Evolutionary conservation across 2,329 filamentous ascomycete species (phyloP), one percentile per base, ranked within the genome.

Genomic region (Verruconis gallopava): DNA sequence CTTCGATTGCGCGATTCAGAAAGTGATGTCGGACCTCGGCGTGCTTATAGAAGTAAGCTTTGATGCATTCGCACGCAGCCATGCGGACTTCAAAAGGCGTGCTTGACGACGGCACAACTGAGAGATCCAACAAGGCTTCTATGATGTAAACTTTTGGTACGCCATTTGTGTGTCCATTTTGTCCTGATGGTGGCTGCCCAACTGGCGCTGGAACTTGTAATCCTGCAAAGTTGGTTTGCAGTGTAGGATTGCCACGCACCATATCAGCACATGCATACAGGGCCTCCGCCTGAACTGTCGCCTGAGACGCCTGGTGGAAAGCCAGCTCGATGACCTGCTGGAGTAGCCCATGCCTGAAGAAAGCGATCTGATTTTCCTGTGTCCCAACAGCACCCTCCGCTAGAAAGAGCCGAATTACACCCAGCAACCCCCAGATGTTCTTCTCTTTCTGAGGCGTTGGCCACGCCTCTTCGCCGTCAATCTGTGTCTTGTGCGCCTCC

Each of bases 141-240:
- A 98, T 94, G 21, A 98, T 85, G 60, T 93, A 94, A 22, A 89
- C 77, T 43, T 74, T 73, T 2, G 69, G 63, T 6, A 69, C 59
- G n/a, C 68, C 70, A 46, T 76, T 75, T 57, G 63, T 51, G 17
- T 56, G 52, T 36, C 66, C 61, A 18, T 21, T 63, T 66, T 45
- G 65, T 48, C 41, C 52, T 30, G 33, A 55, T 5, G 19, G 11
- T 6, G 55, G 50, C 36, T 57, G 51, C 22, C 69, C 64, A 37
- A 75, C 55, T 6, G 79, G 71, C 20, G 76, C 72, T 11, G 70
- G 70, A 3, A 96, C 85, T 52, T 85, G 81, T 34, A 93, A 71
- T 53, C 91, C 82, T 3, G 86, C 89, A 57, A 98, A 96, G 37
- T 72, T 75, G 62, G 95, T 86, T 59, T 98, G 91, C 5, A 96